A percentile compares a stretch with the other conserved stretches of the same genome.
These are phyloP conservation scores for Apiospora kogelbergensis DNA, from an alignment of 2,329 filamentous ascomycete species.

Conservation along the genomic window DNA sequence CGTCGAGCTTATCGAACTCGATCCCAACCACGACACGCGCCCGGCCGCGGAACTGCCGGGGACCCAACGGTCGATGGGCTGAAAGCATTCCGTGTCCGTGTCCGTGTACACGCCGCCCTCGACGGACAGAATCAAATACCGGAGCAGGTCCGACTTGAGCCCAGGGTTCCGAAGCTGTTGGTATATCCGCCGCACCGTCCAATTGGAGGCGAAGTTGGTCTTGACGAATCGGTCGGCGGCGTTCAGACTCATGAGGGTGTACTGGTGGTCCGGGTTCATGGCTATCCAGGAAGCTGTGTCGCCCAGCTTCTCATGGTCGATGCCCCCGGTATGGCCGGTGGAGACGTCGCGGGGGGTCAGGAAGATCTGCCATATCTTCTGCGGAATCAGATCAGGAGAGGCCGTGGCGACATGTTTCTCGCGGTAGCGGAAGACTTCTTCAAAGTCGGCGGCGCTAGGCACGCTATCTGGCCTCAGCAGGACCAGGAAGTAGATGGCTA, in stretches of 20 bases:
- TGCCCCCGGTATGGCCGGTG: neutral
- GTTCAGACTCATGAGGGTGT: neutral
- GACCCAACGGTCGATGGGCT: slow-evolving; percentile 14
- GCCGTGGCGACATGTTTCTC: neutral
- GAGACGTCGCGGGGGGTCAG: neutral
- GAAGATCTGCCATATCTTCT: slow-evolving; percentile 10
- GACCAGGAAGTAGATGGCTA: neutral
- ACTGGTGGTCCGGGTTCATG: slow-evolving; percentile 4
- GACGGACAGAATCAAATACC: slow-evolving; percentile 14
- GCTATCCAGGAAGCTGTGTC: slow-evolving; percentile 3
- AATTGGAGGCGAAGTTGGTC: neutral
- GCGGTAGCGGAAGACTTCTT: neutral
- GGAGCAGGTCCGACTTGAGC: slow-evolving; percentile 17
- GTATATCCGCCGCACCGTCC: slow-evolving; percentile 9
- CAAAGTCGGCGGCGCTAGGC: neutral
- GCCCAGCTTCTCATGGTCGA: neutral
- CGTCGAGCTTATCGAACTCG: slow-evolving; percentile 13
- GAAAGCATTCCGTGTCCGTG: slow-evolving; percentile 9
- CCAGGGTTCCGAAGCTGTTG: slow-evolving; percentile 15
- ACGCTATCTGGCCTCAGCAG: neutral
- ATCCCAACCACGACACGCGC: slow-evolving; percentile 12
- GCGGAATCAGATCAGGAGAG: neutral
- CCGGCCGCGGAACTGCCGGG: slow-evolving; percentile 6
- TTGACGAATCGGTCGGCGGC: slow-evolving; percentile 3
- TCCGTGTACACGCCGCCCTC: slow-evolving; percentile 17